Evolutionary conservation across 139 green algal species (phyloP).

Genomic region (Ettlia oleoabundans): DNA sequence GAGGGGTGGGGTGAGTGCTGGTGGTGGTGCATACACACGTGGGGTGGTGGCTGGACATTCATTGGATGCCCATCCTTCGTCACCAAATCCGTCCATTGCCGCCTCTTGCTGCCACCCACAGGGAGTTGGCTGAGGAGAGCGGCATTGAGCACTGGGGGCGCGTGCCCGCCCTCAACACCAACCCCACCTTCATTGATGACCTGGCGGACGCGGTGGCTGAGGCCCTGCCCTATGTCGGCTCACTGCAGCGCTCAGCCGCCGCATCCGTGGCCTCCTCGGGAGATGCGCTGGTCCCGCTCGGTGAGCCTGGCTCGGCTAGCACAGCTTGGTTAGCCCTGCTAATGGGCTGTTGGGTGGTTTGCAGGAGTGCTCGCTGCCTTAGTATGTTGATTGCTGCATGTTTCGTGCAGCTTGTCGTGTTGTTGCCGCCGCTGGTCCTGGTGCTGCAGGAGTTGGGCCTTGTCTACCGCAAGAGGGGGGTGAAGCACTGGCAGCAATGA

Average conservation of each 20-base stretch:
- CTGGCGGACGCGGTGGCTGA: constrained; percentile 93
- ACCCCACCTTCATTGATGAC: constrained; percentile 95
- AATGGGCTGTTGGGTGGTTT: neutral
- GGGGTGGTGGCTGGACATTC: neutral
- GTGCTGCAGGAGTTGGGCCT: too few relatives aligned
- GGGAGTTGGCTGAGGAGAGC: constrained; percentile 80
- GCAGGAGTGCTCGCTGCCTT: neutral
- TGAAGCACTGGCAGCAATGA: too few relatives aligned
- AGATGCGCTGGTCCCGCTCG: constrained; percentile 77
- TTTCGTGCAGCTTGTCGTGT: too few relatives aligned
- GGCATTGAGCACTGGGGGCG: constrained; percentile 91
- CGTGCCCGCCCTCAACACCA: constrained; percentile 96
- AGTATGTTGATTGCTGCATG: too few relatives aligned
- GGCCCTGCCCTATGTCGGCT: constrained; percentile 91
- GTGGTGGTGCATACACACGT: neutral
- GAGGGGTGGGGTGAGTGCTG: neutral
- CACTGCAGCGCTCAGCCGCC: constrained; percentile 66
- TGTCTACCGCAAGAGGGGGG: too few relatives aligned
- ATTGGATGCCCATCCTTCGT: neutral
- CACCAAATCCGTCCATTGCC: neutral
- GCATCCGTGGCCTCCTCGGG: constrained; percentile 12
- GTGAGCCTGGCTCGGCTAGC: constrained; percentile 36
- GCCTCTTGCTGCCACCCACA: neutral
- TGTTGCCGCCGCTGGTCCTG: too few relatives aligned
- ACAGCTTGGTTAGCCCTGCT: too few relatives aligned